phyloP scores from a whole-genome alignment of 441 rosid species.

The California macrophylla region DNA sequence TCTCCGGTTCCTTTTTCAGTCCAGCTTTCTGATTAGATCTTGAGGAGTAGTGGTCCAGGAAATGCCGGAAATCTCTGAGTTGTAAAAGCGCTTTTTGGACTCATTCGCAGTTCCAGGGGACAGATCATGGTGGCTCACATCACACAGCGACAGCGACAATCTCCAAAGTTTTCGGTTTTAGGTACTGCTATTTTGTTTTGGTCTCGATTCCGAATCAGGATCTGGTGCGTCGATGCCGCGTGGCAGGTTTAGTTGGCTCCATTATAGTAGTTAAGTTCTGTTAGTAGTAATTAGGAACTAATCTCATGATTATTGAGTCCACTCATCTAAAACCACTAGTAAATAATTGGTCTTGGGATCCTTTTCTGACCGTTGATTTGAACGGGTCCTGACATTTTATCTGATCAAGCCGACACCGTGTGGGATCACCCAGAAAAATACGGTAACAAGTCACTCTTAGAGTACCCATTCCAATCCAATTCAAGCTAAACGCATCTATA shows the following conservation, averaged over 20 bases:
- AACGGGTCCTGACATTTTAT: background rate
- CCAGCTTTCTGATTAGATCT: background rate
- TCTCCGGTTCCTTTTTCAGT: too few species aligned
- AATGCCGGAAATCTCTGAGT: background rate
- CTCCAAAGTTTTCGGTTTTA: background rate
- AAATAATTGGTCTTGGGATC: background rate
- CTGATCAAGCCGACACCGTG: background rate
- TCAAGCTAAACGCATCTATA: background rate
- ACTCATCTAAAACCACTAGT: background rate
- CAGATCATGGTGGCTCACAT: background rate
- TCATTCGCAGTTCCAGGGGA: background rate
- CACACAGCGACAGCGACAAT: background rate
- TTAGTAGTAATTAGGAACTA: background rate
- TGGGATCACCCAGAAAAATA: background rate
- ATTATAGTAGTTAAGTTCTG: background rate
- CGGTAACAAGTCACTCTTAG: background rate
- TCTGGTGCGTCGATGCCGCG: background rate
- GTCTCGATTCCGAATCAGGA: background rate
- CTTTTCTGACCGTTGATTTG: constrained; percentile 2
- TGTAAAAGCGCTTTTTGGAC: background rate
- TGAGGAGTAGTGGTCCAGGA: background rate
- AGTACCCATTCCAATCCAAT: background rate
- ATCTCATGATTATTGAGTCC: background rate
- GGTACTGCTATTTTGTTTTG: background rate
- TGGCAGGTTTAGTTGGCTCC: background rate